These are phyloP conservation scores for Hericium rajendrae DNA, from an alignment of 768 basidiomycete species.

Conservation along the genomic window DNA sequence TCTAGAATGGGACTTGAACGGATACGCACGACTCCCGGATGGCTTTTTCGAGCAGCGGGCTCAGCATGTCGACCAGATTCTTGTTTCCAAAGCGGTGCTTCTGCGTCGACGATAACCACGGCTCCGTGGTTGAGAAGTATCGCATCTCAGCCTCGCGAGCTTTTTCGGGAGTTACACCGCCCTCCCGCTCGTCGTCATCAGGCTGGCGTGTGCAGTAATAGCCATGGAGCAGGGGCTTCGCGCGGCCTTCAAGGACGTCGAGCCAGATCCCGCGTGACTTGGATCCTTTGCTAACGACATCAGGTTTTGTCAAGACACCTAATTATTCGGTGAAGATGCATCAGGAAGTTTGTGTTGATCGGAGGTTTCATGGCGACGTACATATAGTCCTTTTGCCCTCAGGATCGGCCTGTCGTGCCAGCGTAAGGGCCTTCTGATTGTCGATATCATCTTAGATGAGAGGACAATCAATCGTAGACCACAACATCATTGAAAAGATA, in stretches of 20 bases:
- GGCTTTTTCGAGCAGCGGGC: slow-evolving; percentile 25
- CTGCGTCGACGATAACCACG: slow-evolving; percentile 25
- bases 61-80: slow-evolving; percentile 26
- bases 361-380: slow-evolving; percentile 7
- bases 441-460: slow-evolving; percentile 42
- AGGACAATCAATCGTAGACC: not conserved
- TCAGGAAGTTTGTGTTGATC: not conserved
- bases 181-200: slow-evolving; percentile 25
- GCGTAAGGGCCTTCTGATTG: slow-evolving; percentile 43
- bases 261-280: slow-evolving; percentile 29
- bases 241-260: slow-evolving; percentile 29
- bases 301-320: slow-evolving; percentile 46
- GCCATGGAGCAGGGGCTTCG: slow-evolving; percentile 29
- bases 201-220: slow-evolving; percentile 38
- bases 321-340: not conserved
- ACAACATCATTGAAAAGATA: not conserved
- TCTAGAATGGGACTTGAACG: not conserved
- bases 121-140: slow-evolving; percentile 27
- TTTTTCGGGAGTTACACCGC: slow-evolving; percentile 20
- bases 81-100: slow-evolving; percentile 27
- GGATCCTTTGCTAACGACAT: slow-evolving; percentile 27
- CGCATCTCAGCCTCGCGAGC: slow-evolving; percentile 25
- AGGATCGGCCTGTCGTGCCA: slow-evolving; percentile 38
- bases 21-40: slow-evolving; percentile 22
- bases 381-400: slow-evolving; percentile 44